Evolutionary conservation across 495 filamentous ascomycete genomes (phyloP).

Genomic region (Aspergillus incahuasiensis): DNA sequence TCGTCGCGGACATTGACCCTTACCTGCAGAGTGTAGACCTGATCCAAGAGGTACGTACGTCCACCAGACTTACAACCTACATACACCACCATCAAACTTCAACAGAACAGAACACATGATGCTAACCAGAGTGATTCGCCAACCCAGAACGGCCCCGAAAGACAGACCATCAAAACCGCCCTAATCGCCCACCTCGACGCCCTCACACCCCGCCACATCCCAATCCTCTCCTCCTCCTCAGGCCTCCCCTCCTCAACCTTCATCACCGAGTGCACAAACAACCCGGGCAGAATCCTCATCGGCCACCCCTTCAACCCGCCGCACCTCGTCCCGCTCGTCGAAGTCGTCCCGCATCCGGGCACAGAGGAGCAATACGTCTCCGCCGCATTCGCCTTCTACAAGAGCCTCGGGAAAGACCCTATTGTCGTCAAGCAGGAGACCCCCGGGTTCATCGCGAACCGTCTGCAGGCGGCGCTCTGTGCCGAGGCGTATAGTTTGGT

Average conservation of each 20-base stretch:
- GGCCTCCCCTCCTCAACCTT: constrained; percentile 21
- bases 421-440: neutral
- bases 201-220: constrained; percentile 11
- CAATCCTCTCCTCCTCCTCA: constrained; percentile 23
- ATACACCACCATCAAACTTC: no score
- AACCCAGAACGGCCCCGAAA: neutral
- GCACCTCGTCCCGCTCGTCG: constrained; percentile 52
- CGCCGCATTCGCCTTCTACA: constrained; percentile 37
- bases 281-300: constrained; percentile 39
- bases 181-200: constrained; percentile 21
- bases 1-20: neutral
- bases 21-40: neutral
- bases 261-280: constrained; percentile 18
- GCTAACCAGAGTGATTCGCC: neutral
- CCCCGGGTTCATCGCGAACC: neutral
- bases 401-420: constrained; percentile 35
- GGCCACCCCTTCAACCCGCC: constrained; percentile 58
- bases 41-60: neutral
- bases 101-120: no score
- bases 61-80: no score
- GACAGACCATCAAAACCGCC: constrained; percentile 10
- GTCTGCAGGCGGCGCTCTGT: neutral
- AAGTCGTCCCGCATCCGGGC: constrained; percentile 41
- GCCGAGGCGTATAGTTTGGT: neutral
- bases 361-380: constrained; percentile 7